Conservation (phyloP, 495 filamentous ascomycete species). For the Penicillium waksmanii region DNA sequence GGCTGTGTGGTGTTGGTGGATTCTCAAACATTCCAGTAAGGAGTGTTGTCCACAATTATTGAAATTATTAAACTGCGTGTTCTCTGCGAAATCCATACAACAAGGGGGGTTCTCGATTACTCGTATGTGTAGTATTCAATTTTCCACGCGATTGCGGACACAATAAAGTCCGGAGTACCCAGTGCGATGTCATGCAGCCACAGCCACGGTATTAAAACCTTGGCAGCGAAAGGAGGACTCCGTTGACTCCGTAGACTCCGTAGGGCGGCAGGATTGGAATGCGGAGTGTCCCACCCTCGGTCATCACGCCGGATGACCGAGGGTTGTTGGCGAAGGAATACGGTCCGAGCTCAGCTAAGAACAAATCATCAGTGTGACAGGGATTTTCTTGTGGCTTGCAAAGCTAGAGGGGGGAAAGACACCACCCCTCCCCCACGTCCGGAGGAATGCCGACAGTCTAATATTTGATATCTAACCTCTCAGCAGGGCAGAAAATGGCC, state of each 20-base stretch:
- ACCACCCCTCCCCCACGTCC: constrained; percentile 1
- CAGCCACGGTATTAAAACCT: neutral
- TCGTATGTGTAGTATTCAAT: neutral
- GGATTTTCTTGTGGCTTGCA: neutral
- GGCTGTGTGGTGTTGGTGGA: neutral
- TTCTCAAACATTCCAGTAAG: too few relatives aligned
- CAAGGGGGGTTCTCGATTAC: neutral
- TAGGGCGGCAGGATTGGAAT: constrained; percentile 4
- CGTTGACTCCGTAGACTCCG: too few relatives aligned
- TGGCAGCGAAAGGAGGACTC: neutral
- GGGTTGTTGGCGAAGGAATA: neutral
- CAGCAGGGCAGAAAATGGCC: neutral
- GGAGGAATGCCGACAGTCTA: constrained; percentile 1
- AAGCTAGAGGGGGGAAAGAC: neutral
- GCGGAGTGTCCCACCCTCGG: constrained; percentile 6
- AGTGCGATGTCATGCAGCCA: constrained; percentile 2
- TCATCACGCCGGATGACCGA: constrained; percentile 2
- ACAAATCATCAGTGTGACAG: neutral
- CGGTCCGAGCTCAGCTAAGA: neutral
- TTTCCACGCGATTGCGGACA: neutral
- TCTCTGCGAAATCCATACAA: too few relatives aligned
- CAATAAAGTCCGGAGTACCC: constrained; percentile 1
- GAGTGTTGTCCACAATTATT: too few relatives aligned
- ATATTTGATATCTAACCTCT: neutral
- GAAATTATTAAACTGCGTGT: too few relatives aligned